Conservation (phyloP, 495 filamentous ascomycete genomes). For the Letharia lupina region DNA sequence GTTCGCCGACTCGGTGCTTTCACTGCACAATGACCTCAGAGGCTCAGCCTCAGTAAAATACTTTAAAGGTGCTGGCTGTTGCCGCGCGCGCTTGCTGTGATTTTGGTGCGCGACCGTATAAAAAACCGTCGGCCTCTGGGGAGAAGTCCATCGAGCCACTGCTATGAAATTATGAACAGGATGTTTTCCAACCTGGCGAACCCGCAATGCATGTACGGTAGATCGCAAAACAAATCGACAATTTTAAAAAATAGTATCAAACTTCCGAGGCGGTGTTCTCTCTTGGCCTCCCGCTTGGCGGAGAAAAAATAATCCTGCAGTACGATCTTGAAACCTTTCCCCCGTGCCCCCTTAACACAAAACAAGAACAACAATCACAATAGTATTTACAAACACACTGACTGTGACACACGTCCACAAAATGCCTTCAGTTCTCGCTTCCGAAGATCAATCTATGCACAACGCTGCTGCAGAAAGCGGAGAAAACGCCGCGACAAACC, state of each 20-base stretch:
- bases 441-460: constrained; percentile 15
- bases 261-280: too few relatives aligned
- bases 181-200: too few relatives aligned
- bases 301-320: too few relatives aligned
- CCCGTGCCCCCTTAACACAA: not conserved
- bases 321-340: not conserved
- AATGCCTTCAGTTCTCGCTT: constrained; percentile 15
- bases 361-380: not conserved
- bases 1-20: not conserved
- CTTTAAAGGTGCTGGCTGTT: not conserved
- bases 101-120: too few relatives aligned
- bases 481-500: not conserved
- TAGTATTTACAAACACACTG: not conserved
- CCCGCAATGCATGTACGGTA: too few relatives aligned
- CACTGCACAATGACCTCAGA: constrained; percentile 7
- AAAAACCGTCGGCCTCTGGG: too few relatives aligned
- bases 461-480: constrained; percentile 9
- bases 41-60: too few relatives aligned
- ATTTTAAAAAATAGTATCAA: too few relatives aligned
- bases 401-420: constrained; percentile 2
- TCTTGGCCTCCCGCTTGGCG: too few relatives aligned
- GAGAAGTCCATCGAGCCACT: too few relatives aligned
- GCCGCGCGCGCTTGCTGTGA: not conserved
- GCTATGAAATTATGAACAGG: too few relatives aligned
- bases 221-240: not conserved